Evolutionary conservation across 2,329 filamentous ascomycete genomes (phyloP), one percentile per base, ranked within the genome.

Genomic region (Lachnellula hyalina): DNA sequence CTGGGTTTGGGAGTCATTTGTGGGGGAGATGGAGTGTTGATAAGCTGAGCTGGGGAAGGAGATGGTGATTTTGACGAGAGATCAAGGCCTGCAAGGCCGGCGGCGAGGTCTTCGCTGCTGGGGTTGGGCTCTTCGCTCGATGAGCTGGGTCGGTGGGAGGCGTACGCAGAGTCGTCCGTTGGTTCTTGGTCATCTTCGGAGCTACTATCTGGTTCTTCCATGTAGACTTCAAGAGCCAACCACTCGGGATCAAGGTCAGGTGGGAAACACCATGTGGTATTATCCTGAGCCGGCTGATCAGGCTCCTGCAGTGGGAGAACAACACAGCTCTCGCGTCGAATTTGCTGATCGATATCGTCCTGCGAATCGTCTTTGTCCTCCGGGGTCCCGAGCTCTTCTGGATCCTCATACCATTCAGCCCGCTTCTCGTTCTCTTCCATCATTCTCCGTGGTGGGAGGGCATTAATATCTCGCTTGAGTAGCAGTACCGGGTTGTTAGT

Each of bases 191-290:
- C 76, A 42, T 76, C 67, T 40, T 84, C 82, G 0, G 78, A 78
- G 41, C 80, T 77, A 2, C 63, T 11, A 73, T 74, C 70, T 14
- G 79, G 74, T 28, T 77, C 74, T 69, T 89, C 86, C 9, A 77
- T 79, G 67, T 85, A 88, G 8, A 90, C 83, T 69, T 89, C 86
- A 47, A 90, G 82, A 0, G 86, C 86, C 60, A 89, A 79, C 86
- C 86, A 90, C 71, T 89, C 86, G 2, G 83, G 81, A 61, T 90
- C 86, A 0, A 89, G 75, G 49, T 85, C 81, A 4, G 78, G 75
- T n/a, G 86, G 85, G 2, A 89, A 74, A 19, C 77, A 74, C 83
- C 66, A 70, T n/a, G 51, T 41, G 17, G 47, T 28, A n/a, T 17
- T 41, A 14, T 61, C 48, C 4, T 59, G 40, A 3, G 50, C 42